phyloP scores from a whole-genome alignment of 345 rosid genomes.

The Euphorbia pulcherrima region DNA sequence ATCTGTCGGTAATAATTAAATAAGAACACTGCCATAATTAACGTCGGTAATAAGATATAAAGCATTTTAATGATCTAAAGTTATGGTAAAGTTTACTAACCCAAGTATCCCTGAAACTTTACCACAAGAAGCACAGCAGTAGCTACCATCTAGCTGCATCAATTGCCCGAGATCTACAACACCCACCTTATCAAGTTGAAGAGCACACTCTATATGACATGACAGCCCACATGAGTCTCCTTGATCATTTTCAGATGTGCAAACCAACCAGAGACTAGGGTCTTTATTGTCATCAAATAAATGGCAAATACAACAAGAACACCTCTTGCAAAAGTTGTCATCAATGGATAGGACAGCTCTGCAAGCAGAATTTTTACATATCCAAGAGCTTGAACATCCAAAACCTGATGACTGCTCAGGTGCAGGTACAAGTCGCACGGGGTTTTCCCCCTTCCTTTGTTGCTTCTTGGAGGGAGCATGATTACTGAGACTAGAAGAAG shows the following conservation, averaged over 20 bases:
- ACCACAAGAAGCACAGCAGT: slow-evolving; percentile 94
- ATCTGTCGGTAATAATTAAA: slow-evolving; percentile 46
- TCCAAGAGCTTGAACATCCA: slow-evolving; percentile 54
- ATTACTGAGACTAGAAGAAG: slow-evolving; percentile 30
- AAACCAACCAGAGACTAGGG: slow-evolving; percentile 77
- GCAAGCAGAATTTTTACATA: slow-evolving; percentile 68
- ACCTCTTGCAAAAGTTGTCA: slow-evolving; percentile 87
- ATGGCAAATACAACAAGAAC: slow-evolving; percentile 96
- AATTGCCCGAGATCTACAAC: slow-evolving; percentile 73
- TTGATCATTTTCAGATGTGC: slow-evolving; percentile 50
- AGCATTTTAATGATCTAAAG: slow-evolving; percentile 4
- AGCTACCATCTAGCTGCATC: slow-evolving; percentile 83
- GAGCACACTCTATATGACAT: slow-evolving; percentile 93
- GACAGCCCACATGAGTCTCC: slow-evolving; percentile 81
- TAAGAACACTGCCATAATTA: slow-evolving; percentile 22
- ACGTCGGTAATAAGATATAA: slow-evolving; percentile 6
- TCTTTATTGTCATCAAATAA: slow-evolving; percentile 84
- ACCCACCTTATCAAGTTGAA: slow-evolving; percentile 74
- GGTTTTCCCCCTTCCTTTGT: slow-evolving; percentile 64
- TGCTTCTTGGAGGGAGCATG: slow-evolving; percentile 53
- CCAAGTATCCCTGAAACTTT: slow-evolving; percentile 90
- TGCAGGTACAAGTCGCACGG: slow-evolving; percentile 38
- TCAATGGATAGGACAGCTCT: slow-evolving; percentile 54
- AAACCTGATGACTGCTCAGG: slow-evolving; percentile 41
- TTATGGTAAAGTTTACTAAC: slow-evolving; percentile 39